These are phyloP conservation scores for Achlya hypogyna DNA, from an alignment of 352 stramenopile species.

Conservation along the genomic window DNA sequence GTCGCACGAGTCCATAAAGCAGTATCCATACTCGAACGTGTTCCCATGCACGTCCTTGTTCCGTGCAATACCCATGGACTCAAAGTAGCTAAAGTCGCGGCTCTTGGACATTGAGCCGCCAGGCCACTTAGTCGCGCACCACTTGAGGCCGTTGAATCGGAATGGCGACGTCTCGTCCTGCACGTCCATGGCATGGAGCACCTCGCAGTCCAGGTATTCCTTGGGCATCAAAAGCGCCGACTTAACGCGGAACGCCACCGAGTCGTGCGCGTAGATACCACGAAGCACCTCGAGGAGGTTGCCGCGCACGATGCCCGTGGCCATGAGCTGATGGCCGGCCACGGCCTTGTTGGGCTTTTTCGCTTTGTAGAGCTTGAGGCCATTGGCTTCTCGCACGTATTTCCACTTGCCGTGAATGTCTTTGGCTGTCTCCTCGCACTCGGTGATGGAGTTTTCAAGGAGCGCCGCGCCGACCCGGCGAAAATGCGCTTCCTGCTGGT, in stretches of 20 bases:
- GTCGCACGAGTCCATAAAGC: constrained; percentile 19
- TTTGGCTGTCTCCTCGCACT: constrained; percentile 13
- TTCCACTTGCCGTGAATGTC: constrained; percentile 16
- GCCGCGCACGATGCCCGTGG: constrained; percentile 2
- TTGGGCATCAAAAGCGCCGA: constrained; percentile 17
- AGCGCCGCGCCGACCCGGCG: not conserved
- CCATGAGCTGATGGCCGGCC: constrained; percentile 2
- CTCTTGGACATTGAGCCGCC: not conserved
- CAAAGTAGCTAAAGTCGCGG: constrained; percentile 18
- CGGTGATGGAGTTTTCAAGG: constrained; percentile 7
- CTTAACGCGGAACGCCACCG: not conserved
- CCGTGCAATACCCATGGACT: constrained; percentile 13
- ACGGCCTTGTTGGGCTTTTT: not conserved
- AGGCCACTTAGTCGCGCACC: constrained; percentile 9
- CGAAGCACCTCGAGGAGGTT: constrained; percentile 2
- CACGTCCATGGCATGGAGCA: constrained; percentile 11
- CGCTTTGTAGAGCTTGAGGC: constrained; percentile 19
- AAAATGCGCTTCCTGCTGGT: not conserved
- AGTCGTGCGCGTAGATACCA: constrained; percentile 11
- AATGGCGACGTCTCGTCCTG: constrained; percentile 8
- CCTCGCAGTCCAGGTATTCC: constrained; percentile 17
- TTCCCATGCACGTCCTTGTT: not conserved
- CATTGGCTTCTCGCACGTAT: constrained; percentile 6
- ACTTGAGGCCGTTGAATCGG: constrained; percentile 20
- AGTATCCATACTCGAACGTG: constrained; percentile 12